Evolutionary conservation across 2,329 filamentous ascomycete species (phyloP), one percentile per base, ranked within the genome.

Genomic region (Neofusicoccum ribis): DNA sequence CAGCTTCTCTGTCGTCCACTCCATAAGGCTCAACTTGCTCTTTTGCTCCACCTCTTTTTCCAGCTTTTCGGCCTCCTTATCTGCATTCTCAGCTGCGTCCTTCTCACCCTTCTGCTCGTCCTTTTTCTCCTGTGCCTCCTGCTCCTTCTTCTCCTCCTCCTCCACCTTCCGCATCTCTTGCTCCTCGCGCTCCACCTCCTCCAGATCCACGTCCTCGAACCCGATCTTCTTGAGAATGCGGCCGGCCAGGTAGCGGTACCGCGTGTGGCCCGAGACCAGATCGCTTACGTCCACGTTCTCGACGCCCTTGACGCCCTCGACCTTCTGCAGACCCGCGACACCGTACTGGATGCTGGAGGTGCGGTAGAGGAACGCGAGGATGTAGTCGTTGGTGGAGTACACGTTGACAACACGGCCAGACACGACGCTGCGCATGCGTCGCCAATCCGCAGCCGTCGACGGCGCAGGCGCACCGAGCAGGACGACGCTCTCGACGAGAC

Each of bases 361-460:
- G 50, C 93, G 88, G 75, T 97, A 97, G 20, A 97, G 81, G 74
- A 97, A 94, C 0, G 88, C 93, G 1, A 97, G 86, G 36, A 97
- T 88, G 72, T 92, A 91, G 77, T 97, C 93, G 66, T 95, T 93
- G 60, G 89, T 88, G 1, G 91, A 94, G 78, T 90, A 97, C 9
- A 94, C 92, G 70, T 97, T 97, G 70, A 96, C 90, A 6, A 97
- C 84, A 65, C 90, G 86, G 3, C 93, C 93, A 1, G 89, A 87
- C 0, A 96, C 92, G 0, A 94, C 91, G 50, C 86, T 87, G 39
- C 92, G 87, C 69, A 96, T 87, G 39, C 86, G 82, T 52, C 89
- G 85, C 93, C 93, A 97, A 69, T 92, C 87, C 1, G 83, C 83
- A 0, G 85, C 78, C 47, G 89, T 86, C 0, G 89, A 91, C 0